Evolutionary conservation across 192 early-diverging fungal genomes (phyloP).

Genomic region (Nowakowskiella sp.): DNA sequence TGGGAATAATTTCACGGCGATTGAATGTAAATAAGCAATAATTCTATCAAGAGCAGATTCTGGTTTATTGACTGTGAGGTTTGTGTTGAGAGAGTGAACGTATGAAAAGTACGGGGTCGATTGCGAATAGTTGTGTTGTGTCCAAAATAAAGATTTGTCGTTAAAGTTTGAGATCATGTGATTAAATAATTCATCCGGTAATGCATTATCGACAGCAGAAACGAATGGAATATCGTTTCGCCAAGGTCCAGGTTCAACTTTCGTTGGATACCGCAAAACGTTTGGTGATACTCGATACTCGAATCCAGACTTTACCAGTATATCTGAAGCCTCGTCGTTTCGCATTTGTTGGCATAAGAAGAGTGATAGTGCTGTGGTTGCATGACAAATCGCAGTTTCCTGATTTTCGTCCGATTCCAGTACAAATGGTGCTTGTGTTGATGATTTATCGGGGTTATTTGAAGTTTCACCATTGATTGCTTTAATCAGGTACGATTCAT

Average conservation of each 20-base stretch:
- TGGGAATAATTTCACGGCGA: constrained; percentile 9
- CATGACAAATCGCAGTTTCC: no score
- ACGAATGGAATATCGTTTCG: constrained; percentile 16
- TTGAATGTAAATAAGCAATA: constrained; percentile 5
- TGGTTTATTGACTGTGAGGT: neutral
- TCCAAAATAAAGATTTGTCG: constrained; percentile 12
- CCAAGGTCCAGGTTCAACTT: neutral
- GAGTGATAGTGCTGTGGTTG: no score
- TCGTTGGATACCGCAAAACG: no score
- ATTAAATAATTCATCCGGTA: constrained; percentile 4
- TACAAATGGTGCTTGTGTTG: no score
- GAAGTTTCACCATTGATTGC: no score
- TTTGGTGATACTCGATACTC: no score
- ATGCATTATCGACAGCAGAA: constrained; percentile 16
- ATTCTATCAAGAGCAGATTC: constrained; percentile 14
- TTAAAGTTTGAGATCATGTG: constrained; percentile 12
- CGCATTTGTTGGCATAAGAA: no score
- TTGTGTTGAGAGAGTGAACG: constrained; percentile 5
- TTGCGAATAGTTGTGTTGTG: constrained; percentile 14
- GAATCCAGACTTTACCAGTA: no score
- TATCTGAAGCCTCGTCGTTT: no score
- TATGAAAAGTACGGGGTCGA: constrained; percentile 25
- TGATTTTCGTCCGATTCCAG: no score
- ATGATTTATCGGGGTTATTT: no score
- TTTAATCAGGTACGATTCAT: no score